phyloP scores from a whole-genome alignment of 352 stramenopile species.

The Globisporangium spiculum region DNA sequence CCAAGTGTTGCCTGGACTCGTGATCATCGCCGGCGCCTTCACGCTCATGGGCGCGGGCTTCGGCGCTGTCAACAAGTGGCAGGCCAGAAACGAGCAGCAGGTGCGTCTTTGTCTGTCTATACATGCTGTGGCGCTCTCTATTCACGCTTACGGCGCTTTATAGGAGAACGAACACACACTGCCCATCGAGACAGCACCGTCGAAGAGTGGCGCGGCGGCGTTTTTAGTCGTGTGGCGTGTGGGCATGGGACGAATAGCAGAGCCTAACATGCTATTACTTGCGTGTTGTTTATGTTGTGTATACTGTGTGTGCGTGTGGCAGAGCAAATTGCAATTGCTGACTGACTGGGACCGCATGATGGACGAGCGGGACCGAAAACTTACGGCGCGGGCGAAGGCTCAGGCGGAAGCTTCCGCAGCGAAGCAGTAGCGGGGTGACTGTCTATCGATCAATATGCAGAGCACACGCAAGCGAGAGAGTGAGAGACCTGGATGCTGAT shows the following conservation, averaged over 20 bases:
- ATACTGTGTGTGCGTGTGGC: not conserved
- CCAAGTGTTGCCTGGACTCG: slow-evolving; percentile 79
- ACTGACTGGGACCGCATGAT: slow-evolving; percentile 84
- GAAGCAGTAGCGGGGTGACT: slow-evolving; percentile 4
- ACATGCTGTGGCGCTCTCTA: not conserved
- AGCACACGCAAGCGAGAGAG: not conserved
- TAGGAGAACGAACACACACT: not conserved
- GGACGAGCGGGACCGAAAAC: slow-evolving; percentile 72
- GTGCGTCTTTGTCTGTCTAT: slow-evolving; percentile 24
- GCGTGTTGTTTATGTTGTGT: not conserved
- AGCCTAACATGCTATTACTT: not conserved
- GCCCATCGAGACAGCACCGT: not conserved
- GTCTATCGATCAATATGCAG: not conserved
- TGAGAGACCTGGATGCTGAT: not conserved
- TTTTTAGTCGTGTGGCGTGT: not conserved
- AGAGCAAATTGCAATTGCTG: slow-evolving; percentile 78
- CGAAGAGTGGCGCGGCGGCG: not conserved
- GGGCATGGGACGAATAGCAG: not conserved
- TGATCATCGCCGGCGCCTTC: slow-evolving; percentile 73
- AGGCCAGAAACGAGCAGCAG: slow-evolving; percentile 68
- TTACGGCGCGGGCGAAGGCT: slow-evolving; percentile 42
- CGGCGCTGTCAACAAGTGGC: slow-evolving; percentile 71
- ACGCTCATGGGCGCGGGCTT: slow-evolving; percentile 76
- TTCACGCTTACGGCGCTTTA: not conserved
- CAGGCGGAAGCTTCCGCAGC: slow-evolving; percentile 14